Conservation (phyloP, 345 rosid genomes). For the Excoecaria agallocha region DNA sequence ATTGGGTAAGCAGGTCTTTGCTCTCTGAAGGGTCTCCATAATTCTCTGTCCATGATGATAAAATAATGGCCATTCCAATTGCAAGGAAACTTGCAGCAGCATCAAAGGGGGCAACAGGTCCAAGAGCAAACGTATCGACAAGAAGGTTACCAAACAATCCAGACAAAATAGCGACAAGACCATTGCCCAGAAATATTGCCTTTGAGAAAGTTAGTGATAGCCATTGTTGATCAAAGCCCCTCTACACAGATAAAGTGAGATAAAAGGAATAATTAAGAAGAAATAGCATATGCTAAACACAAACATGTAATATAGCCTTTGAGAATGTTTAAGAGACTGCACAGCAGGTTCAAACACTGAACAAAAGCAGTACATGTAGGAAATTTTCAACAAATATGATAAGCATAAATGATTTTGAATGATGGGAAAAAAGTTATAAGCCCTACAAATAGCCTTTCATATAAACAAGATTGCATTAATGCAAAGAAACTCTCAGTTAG, state of each 20-base stretch:
- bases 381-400: not conserved
- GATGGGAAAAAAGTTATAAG: not conserved
- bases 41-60: constrained; percentile 62
- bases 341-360: not conserved
- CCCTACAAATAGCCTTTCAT: not conserved
- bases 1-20: constrained; percentile 49
- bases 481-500: not conserved
- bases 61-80: constrained; percentile 56
- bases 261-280: not conserved
- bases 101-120: constrained; percentile 74
- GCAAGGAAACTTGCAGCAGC: constrained; percentile 74
- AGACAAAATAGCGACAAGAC: constrained; percentile 59
- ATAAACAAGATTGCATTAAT: not conserved
- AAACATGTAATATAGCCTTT: not conserved
- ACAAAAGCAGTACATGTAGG: not conserved
- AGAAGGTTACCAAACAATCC: constrained; percentile 63
- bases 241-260: constrained; percentile 23
- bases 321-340: too few relatives aligned
- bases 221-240: constrained; percentile 75
- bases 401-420: not conserved
- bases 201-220: constrained; percentile 68
- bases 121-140: constrained; percentile 51
- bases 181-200: constrained; percentile 73
- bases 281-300: not conserved
- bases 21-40: constrained; percentile 66